phyloP scores from a whole-genome alignment of 805 yeast genomes.

The Lachancea cidri region DNA sequence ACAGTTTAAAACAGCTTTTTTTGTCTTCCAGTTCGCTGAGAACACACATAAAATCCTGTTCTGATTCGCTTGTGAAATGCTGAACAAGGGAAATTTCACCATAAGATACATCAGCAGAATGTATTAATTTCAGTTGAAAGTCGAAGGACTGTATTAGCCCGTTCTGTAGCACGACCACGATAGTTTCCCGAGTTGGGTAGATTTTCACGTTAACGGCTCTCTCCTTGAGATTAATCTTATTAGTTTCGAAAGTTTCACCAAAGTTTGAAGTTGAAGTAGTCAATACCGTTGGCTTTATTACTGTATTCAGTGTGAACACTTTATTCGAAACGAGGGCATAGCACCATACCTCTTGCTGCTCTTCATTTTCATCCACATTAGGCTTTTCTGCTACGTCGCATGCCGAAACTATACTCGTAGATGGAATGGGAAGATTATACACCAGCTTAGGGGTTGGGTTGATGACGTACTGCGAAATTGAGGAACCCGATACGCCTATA shows the following conservation, averaged over 20 bases:
- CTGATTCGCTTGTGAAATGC: slow-evolving; percentile 17
- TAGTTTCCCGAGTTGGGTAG: slow-evolving; percentile 12
- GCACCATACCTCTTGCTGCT: slow-evolving; percentile 22
- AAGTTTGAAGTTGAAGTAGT: slow-evolving; percentile 12
- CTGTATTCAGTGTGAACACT: slow-evolving; percentile 16
- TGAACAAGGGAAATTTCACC: slow-evolving; percentile 19
- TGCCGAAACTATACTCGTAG: slow-evolving; percentile 32
- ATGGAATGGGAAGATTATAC: slow-evolving; percentile 30
- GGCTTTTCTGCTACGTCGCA: slow-evolving; percentile 21
- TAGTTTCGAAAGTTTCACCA: slow-evolving; percentile 13
- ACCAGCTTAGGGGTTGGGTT: slow-evolving; percentile 35
- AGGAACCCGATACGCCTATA: slow-evolving; percentile 33
- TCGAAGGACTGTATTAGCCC: slow-evolving; percentile 30
- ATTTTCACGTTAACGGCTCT: slow-evolving; percentile 19
- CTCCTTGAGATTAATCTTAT: slow-evolving; percentile 14
- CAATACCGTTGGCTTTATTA: slow-evolving; percentile 13
- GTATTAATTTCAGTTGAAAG: slow-evolving; percentile 19
- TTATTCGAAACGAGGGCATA: slow-evolving; percentile 22
- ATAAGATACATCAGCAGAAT: slow-evolving; percentile 21
- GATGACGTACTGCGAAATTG: slow-evolving; percentile 31
- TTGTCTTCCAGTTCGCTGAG: slow-evolving; percentile 20
- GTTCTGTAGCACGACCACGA: slow-evolving; percentile 23
- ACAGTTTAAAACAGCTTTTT: slow-evolving; percentile 23
- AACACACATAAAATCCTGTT: slow-evolving; percentile 16
- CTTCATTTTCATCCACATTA: slow-evolving; percentile 7